These are phyloP conservation scores for Prunus davidiana DNA, from an alignment of 306 rosid genomes.

Conservation along the genomic window DNA sequence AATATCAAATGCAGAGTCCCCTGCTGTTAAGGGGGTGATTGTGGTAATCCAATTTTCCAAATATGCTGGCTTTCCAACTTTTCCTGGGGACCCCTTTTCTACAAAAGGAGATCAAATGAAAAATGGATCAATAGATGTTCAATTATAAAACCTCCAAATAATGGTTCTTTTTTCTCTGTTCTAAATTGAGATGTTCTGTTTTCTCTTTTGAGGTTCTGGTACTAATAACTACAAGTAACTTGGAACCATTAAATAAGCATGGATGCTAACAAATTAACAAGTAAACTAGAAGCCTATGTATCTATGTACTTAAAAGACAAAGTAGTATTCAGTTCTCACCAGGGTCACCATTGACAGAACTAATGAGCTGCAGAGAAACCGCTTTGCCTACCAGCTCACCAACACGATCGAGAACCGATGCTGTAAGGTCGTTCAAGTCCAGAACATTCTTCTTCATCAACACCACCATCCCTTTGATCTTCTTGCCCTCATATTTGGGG, in stretches of 20 bases:
- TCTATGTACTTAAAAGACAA: background rate
- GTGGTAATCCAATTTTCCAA: slow-evolving; percentile 58
- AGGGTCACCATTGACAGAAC: slow-evolving; percentile 40
- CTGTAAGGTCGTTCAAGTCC: slow-evolving; percentile 59
- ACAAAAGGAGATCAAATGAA: slow-evolving; percentile 3
- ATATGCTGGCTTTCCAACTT: slow-evolving; percentile 53
- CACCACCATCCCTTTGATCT: slow-evolving; percentile 55
- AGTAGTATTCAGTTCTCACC: slow-evolving; percentile 27
- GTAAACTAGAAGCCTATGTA: background rate
- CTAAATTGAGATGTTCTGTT: background rate
- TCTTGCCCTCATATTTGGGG: background rate
- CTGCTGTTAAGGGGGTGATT: slow-evolving; percentile 40
- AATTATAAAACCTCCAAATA: background rate
- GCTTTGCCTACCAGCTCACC: slow-evolving; percentile 53
- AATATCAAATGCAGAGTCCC: slow-evolving; percentile 52
- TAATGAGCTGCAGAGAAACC: slow-evolving; percentile 62
- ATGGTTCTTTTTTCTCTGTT: background rate
- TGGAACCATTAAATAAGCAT: background rate
- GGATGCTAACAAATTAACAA: background rate
- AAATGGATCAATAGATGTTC: background rate
- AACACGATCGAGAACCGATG: slow-evolving; percentile 50
- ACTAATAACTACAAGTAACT: background rate
- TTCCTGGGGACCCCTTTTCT: slow-evolving; percentile 56
- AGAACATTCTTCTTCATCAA: slow-evolving; percentile 73
- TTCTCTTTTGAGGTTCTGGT: background rate